Percentiles rank a stretch among this genome's conserved stretches.
Evolutionary conservation across 2,329 filamentous ascomycete genomes (phyloP).

Genomic region (Fusarium sp.): DNA sequence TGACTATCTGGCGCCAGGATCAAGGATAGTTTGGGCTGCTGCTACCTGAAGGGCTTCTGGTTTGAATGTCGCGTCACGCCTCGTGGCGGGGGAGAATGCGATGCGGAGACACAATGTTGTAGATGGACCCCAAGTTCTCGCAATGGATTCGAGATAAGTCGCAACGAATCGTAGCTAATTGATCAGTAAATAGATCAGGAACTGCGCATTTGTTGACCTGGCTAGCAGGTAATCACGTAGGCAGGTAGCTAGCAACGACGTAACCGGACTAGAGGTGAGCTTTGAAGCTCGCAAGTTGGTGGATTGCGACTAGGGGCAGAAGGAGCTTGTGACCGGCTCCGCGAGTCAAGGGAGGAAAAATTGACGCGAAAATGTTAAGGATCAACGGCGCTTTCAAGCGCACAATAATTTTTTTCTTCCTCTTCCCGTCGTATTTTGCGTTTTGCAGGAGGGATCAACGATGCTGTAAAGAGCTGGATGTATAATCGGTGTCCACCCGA

Average conservation of each 20-base stretch:
- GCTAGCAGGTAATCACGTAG: conserved; percentile 1
- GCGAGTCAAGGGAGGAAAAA: conserved; percentile 18
- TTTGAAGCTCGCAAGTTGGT: conserved; percentile 28
- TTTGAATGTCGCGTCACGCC: conserved; percentile 28
- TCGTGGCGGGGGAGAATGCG: conserved; percentile 34
- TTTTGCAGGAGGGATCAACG: conserved; percentile 2
- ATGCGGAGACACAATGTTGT: conserved; percentile 27
- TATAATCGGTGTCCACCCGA: conserved; percentile 17
- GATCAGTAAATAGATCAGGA: conserved; percentile 2
- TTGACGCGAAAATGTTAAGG: background rate
- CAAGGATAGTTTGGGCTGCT: conserved; percentile 14
- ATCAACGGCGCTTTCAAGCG: conserved; percentile 17
- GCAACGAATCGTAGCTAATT: conserved; percentile 1
- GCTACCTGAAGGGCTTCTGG: conserved; percentile 21
- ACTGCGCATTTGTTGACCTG: conserved; percentile 8
- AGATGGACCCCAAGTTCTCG: conserved; percentile 25
- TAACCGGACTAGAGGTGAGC: conserved; percentile 22
- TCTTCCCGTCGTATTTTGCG: background rate
- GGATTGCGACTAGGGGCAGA: conserved; percentile 15
- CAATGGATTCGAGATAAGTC: conserved; percentile 14
- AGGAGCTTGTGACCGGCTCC: conserved; percentile 22
- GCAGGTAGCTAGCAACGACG: conserved; percentile 11
- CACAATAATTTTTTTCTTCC: background rate
- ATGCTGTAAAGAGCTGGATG: background rate
- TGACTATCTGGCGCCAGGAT: conserved; percentile 1